Conservation (phyloP, 805 yeast species). For the Candida namnaoensis region DNA sequence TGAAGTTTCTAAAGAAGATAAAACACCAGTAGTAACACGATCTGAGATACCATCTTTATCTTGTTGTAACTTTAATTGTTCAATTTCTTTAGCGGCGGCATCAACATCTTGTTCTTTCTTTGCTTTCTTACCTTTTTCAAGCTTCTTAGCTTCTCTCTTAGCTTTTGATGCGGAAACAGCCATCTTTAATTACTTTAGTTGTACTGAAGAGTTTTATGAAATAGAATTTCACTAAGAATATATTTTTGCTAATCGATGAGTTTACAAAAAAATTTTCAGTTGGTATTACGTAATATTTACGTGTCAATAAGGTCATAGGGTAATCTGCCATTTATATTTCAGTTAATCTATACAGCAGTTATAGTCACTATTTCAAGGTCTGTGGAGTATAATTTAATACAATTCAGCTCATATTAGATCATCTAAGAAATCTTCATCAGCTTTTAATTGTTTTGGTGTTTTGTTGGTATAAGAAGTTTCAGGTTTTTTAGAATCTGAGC, state of each 20-base stretch:
- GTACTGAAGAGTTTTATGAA: no score
- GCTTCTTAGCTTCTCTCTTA: conserved; percentile 95
- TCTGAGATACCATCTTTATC: conserved; percentile 93
- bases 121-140: conserved; percentile 71
- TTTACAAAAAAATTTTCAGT: no score
- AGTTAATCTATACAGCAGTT: no score
- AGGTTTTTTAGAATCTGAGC: no score
- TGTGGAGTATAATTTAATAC: neutral
- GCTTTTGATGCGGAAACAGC: conserved; percentile 83
- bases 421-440: conserved; percentile 7
- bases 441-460: conserved; percentile 9
- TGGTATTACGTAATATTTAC: no score
- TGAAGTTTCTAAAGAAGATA: conserved; percentile 80
- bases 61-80: conserved; percentile 83
- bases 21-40: conserved; percentile 96
- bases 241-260: neutral
- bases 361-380: neutral
- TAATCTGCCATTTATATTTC: no score
- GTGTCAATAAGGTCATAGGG: no score
- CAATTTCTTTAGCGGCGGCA: conserved; percentile 64
- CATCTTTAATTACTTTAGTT: conserved; percentile 4
- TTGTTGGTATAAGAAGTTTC: conserved; percentile 2
- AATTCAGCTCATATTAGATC: neutral
- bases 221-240: no score
- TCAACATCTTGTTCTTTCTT: conserved; percentile 34